Evolutionary conservation across 2,329 filamentous ascomycete genomes (phyloP).

Genomic region (Fusarium cyanostomum): DNA sequence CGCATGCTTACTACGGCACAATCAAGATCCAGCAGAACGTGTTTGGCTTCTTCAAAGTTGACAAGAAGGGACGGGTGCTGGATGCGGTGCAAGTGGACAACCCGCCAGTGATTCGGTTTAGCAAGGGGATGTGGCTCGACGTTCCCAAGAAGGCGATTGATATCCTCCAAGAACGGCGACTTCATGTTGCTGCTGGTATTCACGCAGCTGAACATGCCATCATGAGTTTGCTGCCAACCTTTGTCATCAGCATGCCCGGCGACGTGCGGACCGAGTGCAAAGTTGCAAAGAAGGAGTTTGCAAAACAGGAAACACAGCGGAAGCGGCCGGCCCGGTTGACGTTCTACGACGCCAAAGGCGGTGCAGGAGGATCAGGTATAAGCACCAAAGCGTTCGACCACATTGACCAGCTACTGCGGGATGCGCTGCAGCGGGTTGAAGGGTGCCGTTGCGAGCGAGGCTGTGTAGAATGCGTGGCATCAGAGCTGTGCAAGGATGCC

Average conservation of each 20-base stretch:
- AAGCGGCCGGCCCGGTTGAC: constrained; percentile 90
- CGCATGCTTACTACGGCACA: constrained; percentile 82
- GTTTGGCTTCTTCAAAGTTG: constrained; percentile 98
- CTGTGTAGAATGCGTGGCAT: constrained; percentile 90
- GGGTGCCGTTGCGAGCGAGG: constrained; percentile 80
- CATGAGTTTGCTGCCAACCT: constrained; percentile 86
- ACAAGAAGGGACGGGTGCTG: constrained; percentile 83
- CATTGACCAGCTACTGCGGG: constrained; percentile 77
- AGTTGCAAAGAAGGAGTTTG: constrained; percentile 85
- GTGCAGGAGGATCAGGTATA: constrained; percentile 83
- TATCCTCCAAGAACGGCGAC: constrained; percentile 74
- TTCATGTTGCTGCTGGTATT: constrained; percentile 89
- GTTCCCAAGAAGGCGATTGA: constrained; percentile 82
- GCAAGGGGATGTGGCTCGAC: constrained; percentile 96
- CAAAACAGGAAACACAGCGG: constrained; percentile 71
- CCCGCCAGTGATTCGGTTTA: constrained; percentile 84
- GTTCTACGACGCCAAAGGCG: constrained; percentile 96
- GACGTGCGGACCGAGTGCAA: constrained; percentile 97
- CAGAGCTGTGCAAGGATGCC: constrained; percentile 82
- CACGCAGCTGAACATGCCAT: constrained; percentile 95
- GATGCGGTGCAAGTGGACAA: constrained; percentile 95
- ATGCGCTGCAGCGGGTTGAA: constrained; percentile 80
- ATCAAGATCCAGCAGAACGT: constrained; percentile 90
- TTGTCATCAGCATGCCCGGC: constrained; percentile 87
- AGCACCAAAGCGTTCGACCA: constrained; percentile 95